A percentile compares a stretch with the other conserved stretches of the same genome.
phyloP scores from a whole-genome alignment of 352 stramenopile genomes.

The Pythium volutum region DNA sequence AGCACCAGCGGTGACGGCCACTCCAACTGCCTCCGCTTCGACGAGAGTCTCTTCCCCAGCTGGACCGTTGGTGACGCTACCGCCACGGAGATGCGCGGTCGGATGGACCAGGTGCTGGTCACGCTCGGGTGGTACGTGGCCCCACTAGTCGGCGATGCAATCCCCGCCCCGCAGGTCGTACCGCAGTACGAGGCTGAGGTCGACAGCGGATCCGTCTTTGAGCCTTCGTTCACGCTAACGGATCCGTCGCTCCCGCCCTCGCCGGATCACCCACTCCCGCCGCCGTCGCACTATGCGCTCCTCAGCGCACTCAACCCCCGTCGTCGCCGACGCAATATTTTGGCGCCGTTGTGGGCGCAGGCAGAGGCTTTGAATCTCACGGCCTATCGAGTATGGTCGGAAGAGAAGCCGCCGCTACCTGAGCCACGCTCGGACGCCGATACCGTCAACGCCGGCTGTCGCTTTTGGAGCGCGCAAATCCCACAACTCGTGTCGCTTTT shows the following conservation, averaged over 20 bases:
- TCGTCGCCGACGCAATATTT: too few relatives aligned
- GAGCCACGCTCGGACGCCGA: neutral
- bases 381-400: neutral
- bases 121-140: neutral
- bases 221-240: too few relatives aligned
- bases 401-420: neutral
- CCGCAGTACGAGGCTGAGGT: too few relatives aligned
- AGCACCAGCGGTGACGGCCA: neutral
- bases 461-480: neutral
- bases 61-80: neutral
- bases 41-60: neutral
- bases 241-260: too few relatives aligned
- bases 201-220: too few relatives aligned
- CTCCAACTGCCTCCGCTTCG: neutral
- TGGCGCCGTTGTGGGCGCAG: neutral
- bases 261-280: too few relatives aligned
- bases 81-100: neutral
- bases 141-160: too few relatives aligned
- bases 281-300: too few relatives aligned
- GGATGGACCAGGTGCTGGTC: neutral
- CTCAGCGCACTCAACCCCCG: too few relatives aligned
- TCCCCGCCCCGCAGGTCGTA: too few relatives aligned
- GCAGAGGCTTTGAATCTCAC: neutral
- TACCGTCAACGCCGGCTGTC: neutral
- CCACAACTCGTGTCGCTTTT: neutral